phyloP scores from a whole-genome alignment of 176 grass and related monocot genomes.

The Puccinellia tenuiflora region DNA sequence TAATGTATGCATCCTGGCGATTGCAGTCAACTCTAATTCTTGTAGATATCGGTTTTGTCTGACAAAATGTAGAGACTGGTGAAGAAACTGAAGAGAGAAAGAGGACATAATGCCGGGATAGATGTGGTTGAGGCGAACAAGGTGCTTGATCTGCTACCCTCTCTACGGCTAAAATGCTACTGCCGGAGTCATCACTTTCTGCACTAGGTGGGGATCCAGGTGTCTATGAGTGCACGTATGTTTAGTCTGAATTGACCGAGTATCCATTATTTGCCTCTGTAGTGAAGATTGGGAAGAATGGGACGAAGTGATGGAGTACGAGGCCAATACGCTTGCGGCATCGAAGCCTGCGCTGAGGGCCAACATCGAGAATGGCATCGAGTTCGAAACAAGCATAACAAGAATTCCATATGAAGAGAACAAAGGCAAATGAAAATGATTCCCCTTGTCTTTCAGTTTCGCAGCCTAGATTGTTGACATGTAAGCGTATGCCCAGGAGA shows the following conservation, averaged over 20 bases:
- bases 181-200: no score
- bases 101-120: no score
- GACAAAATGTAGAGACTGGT: no score
- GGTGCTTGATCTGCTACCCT: no score
- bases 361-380: conserved; percentile 69
- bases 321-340: conserved; percentile 51
- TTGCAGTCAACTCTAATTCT: no score
- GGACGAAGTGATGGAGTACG: conserved; percentile 60
- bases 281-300: conserved; percentile 48
- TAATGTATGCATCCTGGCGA: no score
- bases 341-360: conserved; percentile 58
- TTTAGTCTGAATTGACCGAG: conserved; percentile 49
- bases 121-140: no score
- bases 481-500: not conserved
- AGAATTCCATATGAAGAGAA: not conserved
- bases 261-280: conserved; percentile 64
- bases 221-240: conserved; percentile 66
- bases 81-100: no score
- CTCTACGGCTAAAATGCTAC: no score
- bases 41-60: no score
- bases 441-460: conserved; percentile 37
- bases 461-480: conserved; percentile 20
- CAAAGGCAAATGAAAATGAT: not conserved
- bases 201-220: no score
- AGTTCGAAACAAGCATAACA: conserved; percentile 24